Evolutionary conservation across 23 red algal species (phyloP).

Genomic region (Gracilaria vermiculophylla): DNA sequence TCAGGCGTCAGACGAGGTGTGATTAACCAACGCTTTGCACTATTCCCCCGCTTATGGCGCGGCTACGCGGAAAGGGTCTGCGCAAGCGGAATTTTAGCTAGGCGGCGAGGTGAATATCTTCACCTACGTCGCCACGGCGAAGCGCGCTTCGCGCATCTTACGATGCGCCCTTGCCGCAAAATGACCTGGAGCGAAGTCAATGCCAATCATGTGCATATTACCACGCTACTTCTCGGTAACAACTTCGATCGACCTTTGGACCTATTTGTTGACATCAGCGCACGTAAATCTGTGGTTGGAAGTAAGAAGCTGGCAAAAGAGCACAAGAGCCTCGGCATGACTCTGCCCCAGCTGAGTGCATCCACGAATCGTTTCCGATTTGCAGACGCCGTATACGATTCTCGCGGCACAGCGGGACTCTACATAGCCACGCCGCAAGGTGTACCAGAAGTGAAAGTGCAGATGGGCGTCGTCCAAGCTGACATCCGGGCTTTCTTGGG

Average conservation of each 20-base stretch:
- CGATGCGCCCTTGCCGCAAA: too few relatives aligned
- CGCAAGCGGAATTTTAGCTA: too few relatives aligned
- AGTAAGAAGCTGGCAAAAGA: background rate
- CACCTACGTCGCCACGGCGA: too few relatives aligned
- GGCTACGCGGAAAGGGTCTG: too few relatives aligned
- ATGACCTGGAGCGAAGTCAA: background rate
- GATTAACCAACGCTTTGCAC: too few relatives aligned
- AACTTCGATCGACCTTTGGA: background rate
- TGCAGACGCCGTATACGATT: conserved; percentile 2
- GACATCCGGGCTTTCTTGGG: conserved; percentile 26
- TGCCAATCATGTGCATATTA: background rate
- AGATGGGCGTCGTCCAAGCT: conserved; percentile 2
- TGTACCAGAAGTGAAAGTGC: background rate
- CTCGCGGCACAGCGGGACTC: background rate
- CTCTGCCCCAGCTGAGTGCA: background rate
- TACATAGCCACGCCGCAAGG: background rate
- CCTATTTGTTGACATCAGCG: background rate
- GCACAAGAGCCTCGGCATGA: background rate
- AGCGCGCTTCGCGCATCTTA: too few relatives aligned
- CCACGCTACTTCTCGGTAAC: background rate
- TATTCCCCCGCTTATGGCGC: too few relatives aligned
- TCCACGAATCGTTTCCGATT: conserved; percentile 29
- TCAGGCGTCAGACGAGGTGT: too few relatives aligned
- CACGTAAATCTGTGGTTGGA: background rate
- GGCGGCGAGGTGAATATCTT: too few relatives aligned